A percentile compares a stretch with the other conserved stretches of the same genome.
Conservation (phyloP, 371 early-diverging fungal species). For the Rhizomucor pusillus region DNA sequence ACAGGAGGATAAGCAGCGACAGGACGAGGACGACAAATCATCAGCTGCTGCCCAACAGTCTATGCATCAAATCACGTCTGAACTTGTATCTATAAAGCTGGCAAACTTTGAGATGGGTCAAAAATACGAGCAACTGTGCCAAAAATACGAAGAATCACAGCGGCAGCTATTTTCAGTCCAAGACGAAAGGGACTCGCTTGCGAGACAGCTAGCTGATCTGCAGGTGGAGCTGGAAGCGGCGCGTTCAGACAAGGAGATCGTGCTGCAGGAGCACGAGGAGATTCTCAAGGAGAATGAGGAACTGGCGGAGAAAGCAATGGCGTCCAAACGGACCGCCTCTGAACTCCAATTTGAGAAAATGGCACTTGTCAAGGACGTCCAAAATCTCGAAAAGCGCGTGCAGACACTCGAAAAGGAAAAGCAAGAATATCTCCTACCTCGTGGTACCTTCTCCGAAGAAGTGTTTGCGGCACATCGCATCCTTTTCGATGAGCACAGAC, state of each 20-base stretch:
- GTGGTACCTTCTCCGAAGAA: constrained; percentile 41
- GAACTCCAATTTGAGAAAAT: constrained; percentile 42
- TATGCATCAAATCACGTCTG: constrained; percentile 31
- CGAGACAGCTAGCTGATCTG: constrained; percentile 10
- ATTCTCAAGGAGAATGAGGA: constrained; percentile 34
- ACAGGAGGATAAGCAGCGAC: constrained; percentile 4
- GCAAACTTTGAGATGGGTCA: constrained; percentile 40
- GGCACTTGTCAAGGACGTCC: constrained; percentile 27
- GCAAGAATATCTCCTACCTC: constrained; percentile 36
- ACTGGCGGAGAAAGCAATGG: constrained; percentile 32
- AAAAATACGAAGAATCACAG: constrained; percentile 30
- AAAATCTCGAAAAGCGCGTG: constrained; percentile 23
- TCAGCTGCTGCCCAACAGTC: constrained; percentile 7
- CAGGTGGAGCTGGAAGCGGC: constrained; percentile 10
- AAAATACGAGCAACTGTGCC: constrained; percentile 41
- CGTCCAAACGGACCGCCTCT: constrained; percentile 34
- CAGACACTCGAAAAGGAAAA: constrained; percentile 39
- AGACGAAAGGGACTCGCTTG: constrained; percentile 14
- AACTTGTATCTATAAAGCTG: constrained; percentile 32
- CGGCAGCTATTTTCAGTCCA: constrained; percentile 21
- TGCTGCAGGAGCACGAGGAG: constrained; percentile 32
- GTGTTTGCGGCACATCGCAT: constrained; percentile 44
- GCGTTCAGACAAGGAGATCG: constrained; percentile 27
- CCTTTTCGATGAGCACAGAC: constrained; percentile 26
- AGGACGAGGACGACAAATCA: constrained; percentile 1